Percentiles rank a stretch among this genome's conserved stretches.
These are phyloP conservation scores for Acacia acuminata DNA, from an alignment of 306 rosid species.

Conservation along the genomic window DNA sequence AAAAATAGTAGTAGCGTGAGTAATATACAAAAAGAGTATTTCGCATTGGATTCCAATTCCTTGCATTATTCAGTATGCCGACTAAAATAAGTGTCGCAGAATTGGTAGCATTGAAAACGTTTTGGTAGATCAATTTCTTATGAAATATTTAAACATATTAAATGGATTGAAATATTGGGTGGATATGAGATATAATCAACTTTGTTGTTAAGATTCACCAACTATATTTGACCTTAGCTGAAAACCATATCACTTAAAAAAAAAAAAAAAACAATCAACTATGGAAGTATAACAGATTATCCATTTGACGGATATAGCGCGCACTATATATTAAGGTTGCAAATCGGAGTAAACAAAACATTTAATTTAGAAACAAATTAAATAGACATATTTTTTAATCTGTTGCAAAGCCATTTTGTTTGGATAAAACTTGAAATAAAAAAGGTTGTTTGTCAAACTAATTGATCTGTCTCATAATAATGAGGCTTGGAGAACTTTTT, in stretches of 20 bases:
- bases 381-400: neutral
- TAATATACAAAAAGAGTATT: neutral
- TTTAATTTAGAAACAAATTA: neutral
- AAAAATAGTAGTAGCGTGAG: neutral
- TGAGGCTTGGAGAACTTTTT: neutral
- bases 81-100: neutral
- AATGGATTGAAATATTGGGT: conserved; percentile 6
- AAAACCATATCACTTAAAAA: neutral
- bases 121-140: neutral
- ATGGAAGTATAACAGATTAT: neutral
- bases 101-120: neutral
- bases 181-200: neutral
- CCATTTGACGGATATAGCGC: neutral
- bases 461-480: neutral
- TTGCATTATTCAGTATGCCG: neutral
- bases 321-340: neutral
- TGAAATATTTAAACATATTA: neutral
- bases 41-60: conserved; percentile 23
- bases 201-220: conserved; percentile 26
- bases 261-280: neutral
- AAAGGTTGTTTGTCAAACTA: neutral
- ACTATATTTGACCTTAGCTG: conserved; percentile 19
- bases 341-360: neutral
- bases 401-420: neutral
- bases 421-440: neutral